Evolutionary conservation across 139 green algal genomes (phyloP).

Genomic region (Asterochloris erici): DNA sequence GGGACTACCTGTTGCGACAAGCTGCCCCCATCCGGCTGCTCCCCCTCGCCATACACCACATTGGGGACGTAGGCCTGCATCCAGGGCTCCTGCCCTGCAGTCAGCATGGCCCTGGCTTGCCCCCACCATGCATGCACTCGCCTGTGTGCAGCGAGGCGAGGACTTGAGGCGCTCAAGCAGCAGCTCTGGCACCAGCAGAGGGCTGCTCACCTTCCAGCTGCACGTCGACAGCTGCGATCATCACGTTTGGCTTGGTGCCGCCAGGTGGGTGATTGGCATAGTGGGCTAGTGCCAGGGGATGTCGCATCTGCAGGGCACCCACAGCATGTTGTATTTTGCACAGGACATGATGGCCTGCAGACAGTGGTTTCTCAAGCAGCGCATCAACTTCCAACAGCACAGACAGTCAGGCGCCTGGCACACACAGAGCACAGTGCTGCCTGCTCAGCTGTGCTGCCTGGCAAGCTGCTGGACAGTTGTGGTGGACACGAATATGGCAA

Average conservation of each 20-base stretch:
- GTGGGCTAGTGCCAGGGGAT: slow-evolving; percentile 62
- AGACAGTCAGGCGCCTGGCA: too few relatives aligned
- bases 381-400: too few relatives aligned
- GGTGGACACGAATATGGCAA: too few relatives aligned
- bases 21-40: not conserved
- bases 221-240: slow-evolving; percentile 49
- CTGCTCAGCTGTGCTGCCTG: too few relatives aligned
- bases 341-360: too few relatives aligned
- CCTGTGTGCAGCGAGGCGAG: not conserved
- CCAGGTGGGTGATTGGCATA: slow-evolving; percentile 62
- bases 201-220: not conserved
- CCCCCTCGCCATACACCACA: slow-evolving; percentile 11
- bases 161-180: not conserved
- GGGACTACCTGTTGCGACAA: slow-evolving; percentile 11
- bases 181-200: not conserved
- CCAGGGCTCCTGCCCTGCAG: slow-evolving; percentile 4
- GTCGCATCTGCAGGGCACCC: slow-evolving; percentile 37
- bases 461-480: too few relatives aligned
- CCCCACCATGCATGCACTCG: not conserved
- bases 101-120: not conserved
- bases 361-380: too few relatives aligned
- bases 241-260: slow-evolving; percentile 49
- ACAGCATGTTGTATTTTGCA: too few relatives aligned
- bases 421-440: too few relatives aligned
- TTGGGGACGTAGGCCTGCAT: slow-evolving; percentile 49